Evolutionary conservation across 306 rosid species (phyloP).

Genomic region (Calophaca sinica): DNA sequence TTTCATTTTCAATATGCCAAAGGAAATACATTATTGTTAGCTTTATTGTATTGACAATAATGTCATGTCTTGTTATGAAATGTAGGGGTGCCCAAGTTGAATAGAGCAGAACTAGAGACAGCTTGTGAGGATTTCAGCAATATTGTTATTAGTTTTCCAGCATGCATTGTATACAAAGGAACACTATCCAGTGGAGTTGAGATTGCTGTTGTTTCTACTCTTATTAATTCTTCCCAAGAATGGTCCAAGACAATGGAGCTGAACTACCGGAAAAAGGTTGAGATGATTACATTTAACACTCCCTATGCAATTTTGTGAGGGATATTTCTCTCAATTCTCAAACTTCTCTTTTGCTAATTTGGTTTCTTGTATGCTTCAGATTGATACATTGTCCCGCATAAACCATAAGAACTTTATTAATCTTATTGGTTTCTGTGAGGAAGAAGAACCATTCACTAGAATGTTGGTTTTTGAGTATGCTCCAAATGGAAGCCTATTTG

Average conservation of each 20-base stretch:
- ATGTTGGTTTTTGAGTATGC: slow-evolving; percentile 97
- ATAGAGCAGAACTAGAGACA: slow-evolving; percentile 75
- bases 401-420: slow-evolving; percentile 94
- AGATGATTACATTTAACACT: not conserved
- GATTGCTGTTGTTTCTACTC: slow-evolving; percentile 85
- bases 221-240: slow-evolving; percentile 58
- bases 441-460: slow-evolving; percentile 83
- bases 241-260: slow-evolving; percentile 79
- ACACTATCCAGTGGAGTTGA: slow-evolving; percentile 92
- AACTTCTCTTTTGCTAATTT: slow-evolving; percentile 13
- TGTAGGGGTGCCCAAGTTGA: slow-evolving; percentile 92
- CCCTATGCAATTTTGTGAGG: not conserved
- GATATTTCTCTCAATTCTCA: slow-evolving; percentile 23
- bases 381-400: slow-evolving; percentile 75
- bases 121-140: slow-evolving; percentile 99
- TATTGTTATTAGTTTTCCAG: slow-evolving; percentile 57
- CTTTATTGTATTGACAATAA: slow-evolving; percentile 14
- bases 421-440: slow-evolving; percentile 94
- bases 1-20: not conserved
- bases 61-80: slow-evolving; percentile 27
- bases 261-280: slow-evolving; percentile 78
- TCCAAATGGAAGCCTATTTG: slow-evolving; percentile 83
- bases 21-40: slow-evolving; percentile 8
- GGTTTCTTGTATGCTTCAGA: slow-evolving; percentile 57
- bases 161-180: slow-evolving; percentile 78